These are phyloP conservation scores for Boletus vermiculosoides DNA, from an alignment of 768 basidiomycete species.

Conservation along the genomic window DNA sequence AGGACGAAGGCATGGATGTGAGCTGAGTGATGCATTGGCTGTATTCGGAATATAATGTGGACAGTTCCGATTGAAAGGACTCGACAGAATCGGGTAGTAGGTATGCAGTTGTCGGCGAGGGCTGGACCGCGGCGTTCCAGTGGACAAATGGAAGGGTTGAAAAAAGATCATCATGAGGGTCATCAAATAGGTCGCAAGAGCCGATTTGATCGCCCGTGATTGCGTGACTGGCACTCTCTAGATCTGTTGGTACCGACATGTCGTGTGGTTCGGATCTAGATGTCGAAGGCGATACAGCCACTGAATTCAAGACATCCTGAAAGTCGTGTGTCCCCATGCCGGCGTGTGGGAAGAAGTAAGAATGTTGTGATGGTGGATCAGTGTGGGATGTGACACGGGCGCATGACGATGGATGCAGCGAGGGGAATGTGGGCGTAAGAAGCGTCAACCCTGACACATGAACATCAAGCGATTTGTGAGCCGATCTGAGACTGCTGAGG, in stretches of 20 bases:
- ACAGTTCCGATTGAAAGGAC: conserved; percentile 37
- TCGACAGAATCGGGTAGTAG: conserved; percentile 23
- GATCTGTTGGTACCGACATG: conserved; percentile 8
- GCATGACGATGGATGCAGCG: conserved; percentile 4
- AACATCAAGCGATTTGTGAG: conserved; percentile 5
- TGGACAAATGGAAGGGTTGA: conserved; percentile 22
- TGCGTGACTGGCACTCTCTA: conserved; percentile 1
- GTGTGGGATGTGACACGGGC: conserved; percentile 9
- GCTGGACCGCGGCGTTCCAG: conserved; percentile 27
- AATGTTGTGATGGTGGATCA: conserved; percentile 4
- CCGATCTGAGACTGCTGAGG: conserved; percentile 16
- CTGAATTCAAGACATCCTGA: conserved; percentile 10
- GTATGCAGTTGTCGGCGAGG: neutral
- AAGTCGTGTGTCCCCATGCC: conserved; percentile 12
- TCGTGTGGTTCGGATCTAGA: conserved; percentile 20
- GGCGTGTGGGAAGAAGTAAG: conserved; percentile 15
- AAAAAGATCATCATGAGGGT: conserved; percentile 14
- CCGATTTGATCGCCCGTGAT: conserved; percentile 4
- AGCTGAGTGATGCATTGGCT: conserved; percentile 47
- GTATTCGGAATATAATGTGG: conserved; percentile 50
- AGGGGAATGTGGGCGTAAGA: conserved; percentile 4
- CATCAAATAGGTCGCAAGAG: conserved; percentile 12
- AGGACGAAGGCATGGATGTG: conserved; percentile 38
- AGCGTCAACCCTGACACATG: conserved; percentile 21
- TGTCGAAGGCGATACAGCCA: conserved; percentile 1